Evolutionary conservation across 495 filamentous ascomycete genomes (phyloP).

Genomic region (Corynascus novoguineensis): DNA sequence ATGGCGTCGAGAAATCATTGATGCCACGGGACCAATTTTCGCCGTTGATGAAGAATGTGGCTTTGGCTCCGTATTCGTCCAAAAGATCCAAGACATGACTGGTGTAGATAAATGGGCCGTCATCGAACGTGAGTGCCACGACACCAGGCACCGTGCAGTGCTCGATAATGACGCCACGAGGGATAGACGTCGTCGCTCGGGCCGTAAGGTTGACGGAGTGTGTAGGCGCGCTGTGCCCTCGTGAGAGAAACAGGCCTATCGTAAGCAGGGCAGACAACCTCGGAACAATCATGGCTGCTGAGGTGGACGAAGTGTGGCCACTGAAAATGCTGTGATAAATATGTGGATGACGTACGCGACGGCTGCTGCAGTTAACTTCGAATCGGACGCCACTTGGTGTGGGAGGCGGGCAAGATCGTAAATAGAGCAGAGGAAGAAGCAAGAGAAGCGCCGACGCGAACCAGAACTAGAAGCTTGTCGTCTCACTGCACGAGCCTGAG

Average conservation of each 20-base stretch:
- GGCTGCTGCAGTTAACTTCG: not conserved
- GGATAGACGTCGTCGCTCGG: conserved; percentile 8
- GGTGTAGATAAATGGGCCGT: conserved; percentile 40
- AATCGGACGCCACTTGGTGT: not conserved
- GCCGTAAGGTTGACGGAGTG: conserved; percentile 1
- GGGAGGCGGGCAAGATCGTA: not conserved
- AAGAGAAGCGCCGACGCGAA: not conserved
- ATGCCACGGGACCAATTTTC: conserved; percentile 59
- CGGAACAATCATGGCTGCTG: conserved; percentile 1
- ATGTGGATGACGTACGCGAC: not conserved
- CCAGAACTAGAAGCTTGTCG: not conserved
- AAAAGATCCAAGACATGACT: conserved; percentile 27
- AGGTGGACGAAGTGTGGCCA: not conserved
- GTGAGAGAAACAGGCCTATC: conserved; percentile 8
- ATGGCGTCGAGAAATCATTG: conserved; percentile 33
- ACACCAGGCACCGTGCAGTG: conserved; percentile 50
- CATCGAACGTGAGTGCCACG: conserved; percentile 42
- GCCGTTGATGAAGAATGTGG: conserved; percentile 69
- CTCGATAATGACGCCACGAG: conserved; percentile 41
- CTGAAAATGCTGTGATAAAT: not conserved
- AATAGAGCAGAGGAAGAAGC: not conserved
- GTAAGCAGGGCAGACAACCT: conserved; percentile 9
- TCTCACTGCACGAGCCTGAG: not conserved
- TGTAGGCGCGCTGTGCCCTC: conserved; percentile 8
- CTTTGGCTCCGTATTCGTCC: conserved; percentile 49